Percentiles rank a stretch among this genome's conserved stretches.
Conservation (phyloP, 805 yeast genomes). For the Hyphopichia homilentoma region DNA sequence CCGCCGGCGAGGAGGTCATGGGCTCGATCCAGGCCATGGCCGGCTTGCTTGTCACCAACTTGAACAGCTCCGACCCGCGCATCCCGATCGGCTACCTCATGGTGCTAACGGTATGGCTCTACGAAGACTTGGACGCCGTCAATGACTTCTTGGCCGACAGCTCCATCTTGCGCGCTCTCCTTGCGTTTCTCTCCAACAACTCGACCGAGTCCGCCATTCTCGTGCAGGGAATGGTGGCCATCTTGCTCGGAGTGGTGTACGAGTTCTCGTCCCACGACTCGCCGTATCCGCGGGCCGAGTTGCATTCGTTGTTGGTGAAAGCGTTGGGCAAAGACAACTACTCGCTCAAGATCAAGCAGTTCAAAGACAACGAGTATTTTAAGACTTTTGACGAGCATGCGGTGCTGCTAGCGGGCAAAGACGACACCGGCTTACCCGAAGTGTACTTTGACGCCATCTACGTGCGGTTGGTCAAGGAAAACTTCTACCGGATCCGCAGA, state of each 20-base stretch:
- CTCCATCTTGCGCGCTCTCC: conserved; percentile 60
- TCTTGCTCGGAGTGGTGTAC: conserved; percentile 71
- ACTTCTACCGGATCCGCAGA: conserved; percentile 59
- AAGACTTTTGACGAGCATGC: conserved; percentile 52
- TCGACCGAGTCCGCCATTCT: conserved; percentile 49
- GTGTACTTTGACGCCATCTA: conserved; percentile 69
- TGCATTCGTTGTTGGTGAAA: conserved; percentile 60
- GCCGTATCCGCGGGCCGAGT: conserved; percentile 55
- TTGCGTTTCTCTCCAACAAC: conserved; percentile 54
- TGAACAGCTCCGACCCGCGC: conserved; percentile 65
- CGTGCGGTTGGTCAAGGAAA: conserved; percentile 64
- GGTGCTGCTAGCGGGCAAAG: conserved; percentile 51
- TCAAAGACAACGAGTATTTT: conserved; percentile 57
- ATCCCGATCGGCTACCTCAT: conserved; percentile 74
- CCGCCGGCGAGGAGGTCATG: conserved; percentile 65
- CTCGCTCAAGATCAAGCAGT: conserved; percentile 65
- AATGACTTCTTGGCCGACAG: conserved; percentile 69
- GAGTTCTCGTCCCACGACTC: conserved; percentile 69
- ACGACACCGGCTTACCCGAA: conserved; percentile 83
- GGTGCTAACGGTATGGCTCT: conserved; percentile 72
- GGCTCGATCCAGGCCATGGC: conserved; percentile 71
- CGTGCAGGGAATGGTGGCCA: conserved; percentile 69
- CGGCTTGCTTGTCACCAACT: conserved; percentile 64
- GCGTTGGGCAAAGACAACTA: conserved; percentile 82
- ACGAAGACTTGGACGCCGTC: conserved; percentile 71